phyloP scores from a whole-genome alignment of 345 rosid genomes.

The Arabis alpina region DNA sequence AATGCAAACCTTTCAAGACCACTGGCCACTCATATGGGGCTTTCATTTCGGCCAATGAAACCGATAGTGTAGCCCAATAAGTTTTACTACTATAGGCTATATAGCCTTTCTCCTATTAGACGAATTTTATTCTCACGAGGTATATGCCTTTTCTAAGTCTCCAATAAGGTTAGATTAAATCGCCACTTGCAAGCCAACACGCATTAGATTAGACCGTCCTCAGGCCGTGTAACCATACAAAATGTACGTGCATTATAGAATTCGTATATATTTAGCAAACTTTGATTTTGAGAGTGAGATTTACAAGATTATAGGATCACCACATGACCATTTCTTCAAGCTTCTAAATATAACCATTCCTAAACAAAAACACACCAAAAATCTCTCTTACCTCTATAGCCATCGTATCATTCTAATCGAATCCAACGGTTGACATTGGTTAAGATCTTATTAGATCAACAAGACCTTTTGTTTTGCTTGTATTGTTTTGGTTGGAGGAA shows the following conservation, averaged over 20 bases:
- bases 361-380: conserved; percentile 27
- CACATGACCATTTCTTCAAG: conserved; percentile 67
- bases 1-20: background rate
- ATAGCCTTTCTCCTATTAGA: background rate
- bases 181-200: conserved; percentile 1
- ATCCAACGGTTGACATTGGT: conserved; percentile 17
- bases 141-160: background rate
- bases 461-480: conserved; percentile 17
- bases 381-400: conserved; percentile 24
- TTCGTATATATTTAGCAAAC: conserved; percentile 30
- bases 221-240: conserved; percentile 23
- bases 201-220: conserved; percentile 17
- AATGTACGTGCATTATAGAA: conserved; percentile 26
- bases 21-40: background rate
- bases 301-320: conserved; percentile 63
- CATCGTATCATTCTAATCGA: background rate
- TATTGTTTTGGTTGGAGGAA: conserved; percentile 18
- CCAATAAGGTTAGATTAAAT: background rate
- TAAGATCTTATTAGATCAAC: conserved; percentile 18
- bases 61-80: conserved; percentile 24
- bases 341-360: conserved; percentile 46
- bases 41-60: background rate
- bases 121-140: background rate
- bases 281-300: conserved; percentile 29
- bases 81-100: too few relatives aligned